phyloP scores from a whole-genome alignment of 306 rosid species.

The Ochetophila trinervis region DNA sequence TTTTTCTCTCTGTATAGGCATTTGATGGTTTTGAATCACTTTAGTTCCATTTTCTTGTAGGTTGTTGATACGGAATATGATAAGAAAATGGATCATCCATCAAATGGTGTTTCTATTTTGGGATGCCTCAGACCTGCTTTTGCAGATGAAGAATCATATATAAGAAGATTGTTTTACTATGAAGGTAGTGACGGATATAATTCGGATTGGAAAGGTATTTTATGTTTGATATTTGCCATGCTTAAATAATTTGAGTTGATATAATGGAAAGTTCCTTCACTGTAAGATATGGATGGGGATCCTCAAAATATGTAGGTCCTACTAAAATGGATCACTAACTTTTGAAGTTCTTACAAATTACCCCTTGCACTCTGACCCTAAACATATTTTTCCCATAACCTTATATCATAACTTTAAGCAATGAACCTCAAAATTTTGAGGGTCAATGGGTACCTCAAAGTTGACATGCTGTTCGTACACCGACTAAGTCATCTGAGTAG shows the following conservation, averaged over 20 bases:
- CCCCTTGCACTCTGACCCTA: background rate
- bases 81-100: slow-evolving; percentile 69
- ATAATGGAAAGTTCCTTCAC: background rate
- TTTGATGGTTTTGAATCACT: too few relatives aligned
- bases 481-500: too few relatives aligned
- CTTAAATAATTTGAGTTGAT: slow-evolving; percentile 6
- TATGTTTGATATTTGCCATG: background rate
- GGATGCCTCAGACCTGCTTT: slow-evolving; percentile 82
- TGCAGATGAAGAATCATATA: slow-evolving; percentile 66
- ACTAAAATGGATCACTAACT: background rate
- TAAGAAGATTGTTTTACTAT: slow-evolving; percentile 47
- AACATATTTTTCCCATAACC: too few relatives aligned
- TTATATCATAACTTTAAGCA: too few relatives aligned
- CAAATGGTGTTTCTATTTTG: slow-evolving; percentile 82
- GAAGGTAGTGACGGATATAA: slow-evolving; percentile 55
- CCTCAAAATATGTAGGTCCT: background rate
- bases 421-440: too few relatives aligned
- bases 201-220: slow-evolving; percentile 66
- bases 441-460: too few relatives aligned
- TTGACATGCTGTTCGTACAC: too few relatives aligned
- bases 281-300: background rate
- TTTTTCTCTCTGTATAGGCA: too few relatives aligned
- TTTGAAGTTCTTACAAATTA: background rate
- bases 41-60: slow-evolving; percentile 39
- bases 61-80: slow-evolving; percentile 48